A percentile compares a stretch with the other conserved stretches of the same genome.
phyloP scores from a whole-genome alignment of 169 alveolate species.

The Plasmodium coatneyi region DNA sequence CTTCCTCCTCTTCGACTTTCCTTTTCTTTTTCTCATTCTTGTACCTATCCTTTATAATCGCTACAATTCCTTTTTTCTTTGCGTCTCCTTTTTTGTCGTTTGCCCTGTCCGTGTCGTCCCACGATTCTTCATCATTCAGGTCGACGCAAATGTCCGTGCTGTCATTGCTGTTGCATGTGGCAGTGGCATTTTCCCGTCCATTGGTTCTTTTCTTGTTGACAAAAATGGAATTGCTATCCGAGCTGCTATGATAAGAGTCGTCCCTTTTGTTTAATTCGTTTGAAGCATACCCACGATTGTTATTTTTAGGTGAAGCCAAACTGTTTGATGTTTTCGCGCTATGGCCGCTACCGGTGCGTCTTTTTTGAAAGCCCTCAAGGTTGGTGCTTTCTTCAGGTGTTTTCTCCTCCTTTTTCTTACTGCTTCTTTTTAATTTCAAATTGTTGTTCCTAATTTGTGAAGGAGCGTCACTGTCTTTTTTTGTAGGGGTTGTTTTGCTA shows the following conservation, averaged over 20 bases:
- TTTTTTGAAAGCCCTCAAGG: not conserved
- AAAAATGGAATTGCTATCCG: not conserved
- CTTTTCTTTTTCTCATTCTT: not conserved
- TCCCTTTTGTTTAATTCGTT: not conserved
- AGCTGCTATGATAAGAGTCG: not conserved
- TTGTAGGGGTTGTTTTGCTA: not conserved
- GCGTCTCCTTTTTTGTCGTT: not conserved
- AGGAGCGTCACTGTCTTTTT: not conserved
- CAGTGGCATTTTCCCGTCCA: not conserved
- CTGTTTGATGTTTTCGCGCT: not conserved
- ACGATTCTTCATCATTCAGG: constrained; percentile 64
- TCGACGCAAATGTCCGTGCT: constrained; percentile 41
- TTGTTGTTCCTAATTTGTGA: not conserved
- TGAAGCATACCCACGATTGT: not conserved
- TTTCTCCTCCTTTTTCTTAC: not conserved
- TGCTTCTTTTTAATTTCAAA: not conserved
- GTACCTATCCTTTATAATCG: not conserved
- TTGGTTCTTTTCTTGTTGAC: not conserved
- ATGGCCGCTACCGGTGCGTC: not conserved
- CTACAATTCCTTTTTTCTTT: constrained; percentile 1
- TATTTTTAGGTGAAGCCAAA: not conserved
- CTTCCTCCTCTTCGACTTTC: not conserved
- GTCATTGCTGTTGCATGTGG: constrained; percentile 29
- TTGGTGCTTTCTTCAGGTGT: not conserved
- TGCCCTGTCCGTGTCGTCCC: constrained; percentile 40